phyloP scores from a whole-genome alignment of 257 asterid species.

The Petunia axillaris region DNA sequence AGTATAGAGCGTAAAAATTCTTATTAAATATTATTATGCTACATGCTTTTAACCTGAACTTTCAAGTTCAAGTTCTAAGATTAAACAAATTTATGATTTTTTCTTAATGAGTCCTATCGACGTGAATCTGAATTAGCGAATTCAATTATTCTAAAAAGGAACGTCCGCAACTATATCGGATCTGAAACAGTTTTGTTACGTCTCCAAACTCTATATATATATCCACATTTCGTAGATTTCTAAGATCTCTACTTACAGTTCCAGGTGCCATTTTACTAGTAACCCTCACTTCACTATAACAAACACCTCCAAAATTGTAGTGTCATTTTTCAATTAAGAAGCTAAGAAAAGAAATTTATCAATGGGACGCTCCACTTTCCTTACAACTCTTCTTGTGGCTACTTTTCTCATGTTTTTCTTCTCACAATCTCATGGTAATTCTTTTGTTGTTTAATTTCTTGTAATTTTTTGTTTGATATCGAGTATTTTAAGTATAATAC shows the following conservation, averaged over 20 bases:
- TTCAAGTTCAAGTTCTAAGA: no score
- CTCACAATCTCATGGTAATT: conserved; percentile 48
- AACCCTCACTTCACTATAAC: neutral
- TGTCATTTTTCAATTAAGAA: neutral
- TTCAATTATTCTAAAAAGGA: no score
- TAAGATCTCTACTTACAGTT: neutral
- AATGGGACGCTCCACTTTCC: conserved; percentile 20
- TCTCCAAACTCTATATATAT: neutral
- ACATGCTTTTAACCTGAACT: no score
- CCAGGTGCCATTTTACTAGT: neutral
- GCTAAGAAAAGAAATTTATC: neutral
- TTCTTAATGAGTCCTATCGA: no score
- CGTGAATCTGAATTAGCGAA: no score
- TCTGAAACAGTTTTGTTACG: conserved; percentile 19
- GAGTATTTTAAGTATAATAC: neutral
- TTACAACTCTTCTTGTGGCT: conserved; percentile 16
- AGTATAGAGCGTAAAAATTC: no score
- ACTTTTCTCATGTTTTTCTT: conserved; percentile 40
- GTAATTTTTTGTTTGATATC: neutral
- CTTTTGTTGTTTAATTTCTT: neutral
- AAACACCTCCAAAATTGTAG: conserved; percentile 4
- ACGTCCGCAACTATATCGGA: conserved; percentile 22
- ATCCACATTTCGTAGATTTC: neutral
- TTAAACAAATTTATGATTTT: no score
- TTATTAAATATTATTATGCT: no score